Conservation (phyloP, 805 yeast genomes). For the Teunomyces pallodes region DNA sequence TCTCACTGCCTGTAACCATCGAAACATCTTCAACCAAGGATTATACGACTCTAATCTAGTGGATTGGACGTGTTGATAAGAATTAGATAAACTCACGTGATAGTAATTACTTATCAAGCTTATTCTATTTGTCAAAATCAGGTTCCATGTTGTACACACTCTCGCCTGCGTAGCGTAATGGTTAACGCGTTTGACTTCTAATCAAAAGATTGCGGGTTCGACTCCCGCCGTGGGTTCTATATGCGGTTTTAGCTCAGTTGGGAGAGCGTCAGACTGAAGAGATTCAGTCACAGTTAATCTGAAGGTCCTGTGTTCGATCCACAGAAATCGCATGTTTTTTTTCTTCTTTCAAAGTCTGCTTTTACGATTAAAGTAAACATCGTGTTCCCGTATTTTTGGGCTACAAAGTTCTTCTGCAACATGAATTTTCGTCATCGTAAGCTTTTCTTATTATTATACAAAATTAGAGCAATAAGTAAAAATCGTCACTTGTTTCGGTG, state of each 20-base stretch:
- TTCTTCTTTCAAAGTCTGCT: too few species aligned
- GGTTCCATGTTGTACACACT: too few species aligned
- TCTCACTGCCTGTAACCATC: neutral
- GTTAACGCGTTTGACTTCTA: slow-evolving; percentile 25
- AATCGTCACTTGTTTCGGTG: neutral
- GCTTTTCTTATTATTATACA: neutral
- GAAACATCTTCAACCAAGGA: neutral
- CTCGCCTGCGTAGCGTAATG: slow-evolving; percentile 19
- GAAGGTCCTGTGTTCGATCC: slow-evolving; percentile 33
- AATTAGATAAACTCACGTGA: neutral
- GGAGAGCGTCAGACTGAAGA: slow-evolving; percentile 40
- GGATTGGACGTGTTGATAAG: neutral
- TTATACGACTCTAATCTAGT: neutral
- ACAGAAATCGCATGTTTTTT: slow-evolving; percentile 24
- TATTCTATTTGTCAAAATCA: neutral
- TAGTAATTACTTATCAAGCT: neutral
- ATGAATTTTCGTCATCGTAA: neutral
- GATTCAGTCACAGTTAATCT: slow-evolving; percentile 25
- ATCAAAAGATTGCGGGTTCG: slow-evolving; percentile 24
- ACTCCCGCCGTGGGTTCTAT: slow-evolving; percentile 20
- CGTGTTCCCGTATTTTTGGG: too few species aligned
- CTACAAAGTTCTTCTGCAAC: neutral
- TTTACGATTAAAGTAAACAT: too few species aligned
- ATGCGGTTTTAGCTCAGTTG: slow-evolving; percentile 36
- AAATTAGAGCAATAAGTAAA: neutral